Base-by-base conservation (phyloP, 1,284 basidiomycete genomes). In the Agaricales sp. region DNA sequence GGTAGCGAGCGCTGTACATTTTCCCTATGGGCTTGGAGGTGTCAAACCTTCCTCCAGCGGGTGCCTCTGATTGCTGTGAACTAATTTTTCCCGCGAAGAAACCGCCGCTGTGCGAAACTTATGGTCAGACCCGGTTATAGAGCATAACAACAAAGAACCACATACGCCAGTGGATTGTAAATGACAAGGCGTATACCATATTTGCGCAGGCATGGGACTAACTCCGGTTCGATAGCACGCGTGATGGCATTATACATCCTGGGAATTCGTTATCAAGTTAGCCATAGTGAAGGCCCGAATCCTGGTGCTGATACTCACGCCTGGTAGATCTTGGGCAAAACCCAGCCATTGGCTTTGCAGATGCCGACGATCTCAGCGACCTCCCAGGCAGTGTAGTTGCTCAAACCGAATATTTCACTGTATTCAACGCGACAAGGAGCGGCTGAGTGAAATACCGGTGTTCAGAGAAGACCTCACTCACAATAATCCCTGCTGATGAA, bases 321-420 rank as follows among this genome's bases (percentile, higher is more conserved):
- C 49, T 52, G 14, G 38, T 24, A 50, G 12, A 46, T n/a, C 13
- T 18, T 16, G 0, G 35, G 16, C 20, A 13, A 14, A 39, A 69
- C 58, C 56, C 59, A 69, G 16, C 59, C 58, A 39, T 69, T 60
- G 21, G 54, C 51, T 13, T 62, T 57, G 50, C 62, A 63, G 30
- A 69, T 61, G 13, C 50, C 54, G 35, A 63, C 57, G 23, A 70
- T 64, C 51, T 63, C 57, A 21, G 62, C 63, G 11, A 72, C 68
- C 61, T 71, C 68, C 64, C 63, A 67, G 60, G 70, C 66, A 13
- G 68, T 62, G 53, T 63, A 77, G 54, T 75, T 75, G 52, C 69
- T 72, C 46, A 77, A 55, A 2, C 74, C 72, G 44, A 77, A 69
- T 1, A 64, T 67, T 54, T 76, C 68, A 54, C 71, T 74, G 21